Conservation (phyloP, 495 filamentous ascomycete species). For the Penicillium alfredii region DNA sequence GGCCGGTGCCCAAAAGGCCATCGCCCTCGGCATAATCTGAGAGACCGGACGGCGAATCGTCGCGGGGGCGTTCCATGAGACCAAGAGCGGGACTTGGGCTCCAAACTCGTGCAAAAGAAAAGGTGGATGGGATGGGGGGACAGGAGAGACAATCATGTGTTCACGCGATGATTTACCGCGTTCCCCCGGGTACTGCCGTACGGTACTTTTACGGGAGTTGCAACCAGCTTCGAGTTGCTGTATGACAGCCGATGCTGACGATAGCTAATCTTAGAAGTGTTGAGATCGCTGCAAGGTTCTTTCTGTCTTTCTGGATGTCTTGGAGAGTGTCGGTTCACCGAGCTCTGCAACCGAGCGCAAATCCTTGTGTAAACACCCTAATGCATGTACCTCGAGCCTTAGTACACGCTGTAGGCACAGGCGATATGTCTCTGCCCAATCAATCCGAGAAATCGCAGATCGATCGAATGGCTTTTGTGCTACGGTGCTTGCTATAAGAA, state of each 20-base stretch:
- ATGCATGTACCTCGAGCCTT: too few species aligned
- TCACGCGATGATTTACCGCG: slow-evolving; percentile 39
- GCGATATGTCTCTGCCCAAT: too few species aligned
- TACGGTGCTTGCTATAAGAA: too few species aligned
- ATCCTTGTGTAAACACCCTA: too few species aligned
- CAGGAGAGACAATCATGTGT: slow-evolving; percentile 22
- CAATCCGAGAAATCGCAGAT: too few species aligned
- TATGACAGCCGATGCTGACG: neutral
- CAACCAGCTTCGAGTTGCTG: slow-evolving; percentile 9
- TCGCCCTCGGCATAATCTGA: slow-evolving; percentile 45
- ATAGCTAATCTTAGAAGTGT: too few species aligned
- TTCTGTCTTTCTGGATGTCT: too few species aligned
- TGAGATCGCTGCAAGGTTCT: neutral
- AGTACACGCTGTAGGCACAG: too few species aligned
- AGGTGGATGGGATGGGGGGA: slow-evolving; percentile 13
- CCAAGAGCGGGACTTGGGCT: slow-evolving; percentile 16
- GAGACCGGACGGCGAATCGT: slow-evolving; percentile 43
- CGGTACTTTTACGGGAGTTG: slow-evolving; percentile 11
- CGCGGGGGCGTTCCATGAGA: slow-evolving; percentile 43
- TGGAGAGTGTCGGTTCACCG: too few species aligned
- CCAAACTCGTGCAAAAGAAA: slow-evolving; percentile 26
- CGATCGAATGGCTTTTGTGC: too few species aligned
- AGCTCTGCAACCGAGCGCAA: too few species aligned
- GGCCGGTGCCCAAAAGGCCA: slow-evolving; percentile 46
- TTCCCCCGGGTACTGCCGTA: slow-evolving; percentile 24